These are phyloP conservation scores for Larix sibirica DNA, from an alignment of 83 land plant genomes.

Conservation along the genomic window DNA sequence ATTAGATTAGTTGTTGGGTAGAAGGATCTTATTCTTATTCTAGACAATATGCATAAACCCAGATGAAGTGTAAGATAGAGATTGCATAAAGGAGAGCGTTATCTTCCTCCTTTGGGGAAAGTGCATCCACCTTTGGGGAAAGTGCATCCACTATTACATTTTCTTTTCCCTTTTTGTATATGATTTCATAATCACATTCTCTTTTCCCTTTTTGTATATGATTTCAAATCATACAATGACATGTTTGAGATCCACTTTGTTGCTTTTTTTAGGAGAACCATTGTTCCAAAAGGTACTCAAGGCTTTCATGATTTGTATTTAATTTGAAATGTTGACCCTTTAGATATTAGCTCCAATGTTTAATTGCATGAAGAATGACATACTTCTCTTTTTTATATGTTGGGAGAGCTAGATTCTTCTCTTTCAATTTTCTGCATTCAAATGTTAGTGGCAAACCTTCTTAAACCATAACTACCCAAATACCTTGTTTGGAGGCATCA, in stretches of 20 bases:
- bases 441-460: neutral
- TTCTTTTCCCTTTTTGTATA: neutral
- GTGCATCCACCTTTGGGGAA: neutral
- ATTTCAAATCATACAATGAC: neutral
- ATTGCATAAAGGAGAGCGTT: neutral
- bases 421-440: neutral
- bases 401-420: too few species aligned
- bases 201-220: neutral
- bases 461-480: neutral
- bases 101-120: neutral
- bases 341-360: too few species aligned
- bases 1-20: neutral
- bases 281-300: neutral
- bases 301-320: neutral
- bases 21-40: neutral
- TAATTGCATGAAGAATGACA: too few species aligned
- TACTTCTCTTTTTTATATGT: too few species aligned
- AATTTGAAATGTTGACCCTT: neutral
- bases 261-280: neutral
- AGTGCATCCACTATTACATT: neutral
- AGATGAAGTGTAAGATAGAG: neutral
- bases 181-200: neutral
- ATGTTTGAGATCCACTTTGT: neutral
- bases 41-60: neutral
- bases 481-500: neutral